These are phyloP conservation scores for Ustilago vetiveriae DNA, from an alignment of 1,284 basidiomycete species.

Conservation along the genomic window DNA sequence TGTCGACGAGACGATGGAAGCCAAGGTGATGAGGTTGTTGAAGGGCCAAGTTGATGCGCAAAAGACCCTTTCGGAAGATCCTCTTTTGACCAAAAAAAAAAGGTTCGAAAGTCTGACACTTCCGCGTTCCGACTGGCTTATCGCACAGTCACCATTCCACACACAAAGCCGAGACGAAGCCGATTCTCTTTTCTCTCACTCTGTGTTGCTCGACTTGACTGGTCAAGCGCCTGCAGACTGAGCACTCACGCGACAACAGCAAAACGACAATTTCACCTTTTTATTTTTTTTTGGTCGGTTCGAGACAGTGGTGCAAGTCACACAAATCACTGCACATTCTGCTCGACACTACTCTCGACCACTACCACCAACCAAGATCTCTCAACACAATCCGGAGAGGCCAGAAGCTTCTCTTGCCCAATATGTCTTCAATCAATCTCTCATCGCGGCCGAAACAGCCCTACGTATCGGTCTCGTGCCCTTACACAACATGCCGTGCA, in stretches of 20 bases:
- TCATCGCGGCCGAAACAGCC: constrained; percentile 59
- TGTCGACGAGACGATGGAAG: neutral
- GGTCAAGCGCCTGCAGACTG: neutral
- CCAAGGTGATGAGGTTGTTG: neutral
- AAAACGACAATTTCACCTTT: neutral
- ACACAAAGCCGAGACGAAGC: too few relatives aligned
- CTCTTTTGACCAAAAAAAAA: neutral
- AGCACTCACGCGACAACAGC: constrained; percentile 9
- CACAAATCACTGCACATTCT: too few relatives aligned
- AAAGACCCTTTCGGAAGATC: neutral
- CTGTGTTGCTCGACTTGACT: too few relatives aligned
- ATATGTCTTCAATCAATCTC: constrained; percentile 42
- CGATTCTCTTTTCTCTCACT: too few relatives aligned
- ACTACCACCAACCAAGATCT: neutral
- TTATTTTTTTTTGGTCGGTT: neutral
- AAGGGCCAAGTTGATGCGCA: neutral
- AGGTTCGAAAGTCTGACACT: constrained; percentile 13
- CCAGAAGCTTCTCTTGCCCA: neutral
- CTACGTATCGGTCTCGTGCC: constrained; percentile 57
- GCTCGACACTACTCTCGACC: too few relatives aligned
- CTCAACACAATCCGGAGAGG: too few relatives aligned
- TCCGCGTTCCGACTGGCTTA: constrained; percentile 35
- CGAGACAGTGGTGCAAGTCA: too few relatives aligned
- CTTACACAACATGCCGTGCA: constrained; percentile 58
- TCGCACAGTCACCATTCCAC: too few relatives aligned